Evolutionary conservation across 2,329 filamentous ascomycete species (phyloP), one percentile per base, ranked within the genome.

Genomic region (Fusarium sororula): DNA sequence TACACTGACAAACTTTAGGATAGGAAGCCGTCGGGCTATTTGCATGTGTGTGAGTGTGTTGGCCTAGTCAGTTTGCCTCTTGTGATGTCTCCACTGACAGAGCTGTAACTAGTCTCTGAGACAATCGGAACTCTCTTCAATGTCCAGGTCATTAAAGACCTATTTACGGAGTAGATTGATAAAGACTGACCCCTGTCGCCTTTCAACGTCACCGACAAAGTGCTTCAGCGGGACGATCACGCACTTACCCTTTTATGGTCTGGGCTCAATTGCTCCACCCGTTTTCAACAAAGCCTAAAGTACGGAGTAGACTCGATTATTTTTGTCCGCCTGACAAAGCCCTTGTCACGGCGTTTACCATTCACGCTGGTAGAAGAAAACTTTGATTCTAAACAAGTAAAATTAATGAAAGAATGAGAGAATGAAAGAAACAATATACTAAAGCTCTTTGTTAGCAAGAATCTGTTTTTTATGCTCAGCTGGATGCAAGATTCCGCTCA

Each of bases 201-300:
- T 66, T 66, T 50, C 51, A 54, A 51, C 24, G 60, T 66, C 41
- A 42, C 44, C 53, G 47, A 41, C 24, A 45, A 38, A 44, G 47
- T 35, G 50, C 39, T 35, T 64, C 68, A 59, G 67, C 55, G 72
- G 48, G 72, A 39, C 32, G 71, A 72, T 74, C 72, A 65, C 48
- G 47, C 54, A 41, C 47, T 63, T 66, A 12, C 26, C 62, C 60
- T 59, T 62, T 63, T 68, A 32, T 18, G 54, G 45, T 39, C 41
- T 56, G 15, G 45, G 30, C n/a, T 50, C 39, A 44, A 35, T 24
- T 56, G 17, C 50, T 44, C 55, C 55, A 66, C 61, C 39, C 22
- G 56, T 53, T 56, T 47, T 56, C 28, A 24, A 32, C 38, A 45
- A 56, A 56, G 38, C 18, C 37, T 44, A 54, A 37, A 17, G 50